Conservation (phyloP, 2,329 filamentous ascomycete genomes). For the Trichoderma atroviride region DNA sequence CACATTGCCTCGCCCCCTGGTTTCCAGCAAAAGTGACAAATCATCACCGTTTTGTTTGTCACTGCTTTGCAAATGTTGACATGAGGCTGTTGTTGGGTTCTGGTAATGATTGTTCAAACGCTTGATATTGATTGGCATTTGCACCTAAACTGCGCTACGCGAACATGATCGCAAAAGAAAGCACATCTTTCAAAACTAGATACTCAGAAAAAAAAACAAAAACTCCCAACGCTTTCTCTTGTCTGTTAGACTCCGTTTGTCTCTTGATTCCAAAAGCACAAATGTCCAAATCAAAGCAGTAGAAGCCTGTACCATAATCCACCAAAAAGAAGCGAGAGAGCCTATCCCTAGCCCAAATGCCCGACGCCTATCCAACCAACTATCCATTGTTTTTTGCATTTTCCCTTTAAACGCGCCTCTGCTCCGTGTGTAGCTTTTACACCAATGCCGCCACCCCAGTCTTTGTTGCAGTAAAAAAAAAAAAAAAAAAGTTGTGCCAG, state of each 20-base stretch:
- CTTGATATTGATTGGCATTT: constrained; percentile 19
- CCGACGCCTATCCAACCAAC: constrained; percentile 19
- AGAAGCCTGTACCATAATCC: not conserved
- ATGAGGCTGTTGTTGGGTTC: not conserved
- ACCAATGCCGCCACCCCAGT: constrained; percentile 17
- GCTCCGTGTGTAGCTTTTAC: constrained; percentile 18
- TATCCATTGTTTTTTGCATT: not conserved
- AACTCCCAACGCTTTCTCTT: constrained; percentile 2
- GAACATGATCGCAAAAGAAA: constrained; percentile 5
- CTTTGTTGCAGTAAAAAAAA: constrained; percentile 3
- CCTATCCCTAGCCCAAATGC: constrained; percentile 8
- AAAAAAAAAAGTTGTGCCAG: constrained; percentile 12
- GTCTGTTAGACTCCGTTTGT: not conserved
- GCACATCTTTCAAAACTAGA: not conserved
- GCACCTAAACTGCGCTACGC: constrained; percentile 16
- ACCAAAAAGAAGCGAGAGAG: constrained; percentile 6
- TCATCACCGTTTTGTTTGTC: not conserved
- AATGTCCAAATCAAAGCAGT: constrained; percentile 1
- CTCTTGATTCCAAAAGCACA: constrained; percentile 1
- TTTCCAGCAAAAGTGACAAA: not conserved
- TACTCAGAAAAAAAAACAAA: not conserved
- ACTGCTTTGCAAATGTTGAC: not conserved
- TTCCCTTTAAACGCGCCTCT: not conserved
- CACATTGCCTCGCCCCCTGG: constrained; percentile 9
- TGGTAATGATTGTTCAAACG: not conserved